Conservation (phyloP, 371 early-diverging fungal species). For the Thermomucor indicae-seudaticae region DNA sequence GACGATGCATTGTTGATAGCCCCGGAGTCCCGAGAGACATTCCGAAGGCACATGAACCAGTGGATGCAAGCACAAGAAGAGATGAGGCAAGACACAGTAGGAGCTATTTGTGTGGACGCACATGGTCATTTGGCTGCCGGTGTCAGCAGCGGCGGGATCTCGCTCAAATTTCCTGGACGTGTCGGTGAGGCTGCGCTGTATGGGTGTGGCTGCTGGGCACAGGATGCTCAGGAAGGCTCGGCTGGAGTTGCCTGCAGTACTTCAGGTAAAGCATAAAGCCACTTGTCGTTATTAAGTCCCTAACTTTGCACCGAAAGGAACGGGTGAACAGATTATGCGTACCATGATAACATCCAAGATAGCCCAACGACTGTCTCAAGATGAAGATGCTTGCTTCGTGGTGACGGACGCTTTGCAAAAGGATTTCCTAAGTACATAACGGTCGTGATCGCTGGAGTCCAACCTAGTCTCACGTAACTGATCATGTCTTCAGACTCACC, state of each 20-base stretch:
- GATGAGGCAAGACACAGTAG: conserved; percentile 76
- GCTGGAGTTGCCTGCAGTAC: conserved; percentile 65
- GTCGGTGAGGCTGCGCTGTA: conserved; percentile 83
- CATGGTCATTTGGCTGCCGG: conserved; percentile 68
- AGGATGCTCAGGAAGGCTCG: conserved; percentile 17
- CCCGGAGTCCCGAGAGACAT: conserved; percentile 11
- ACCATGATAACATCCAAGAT: conserved; percentile 60
- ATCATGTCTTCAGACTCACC: conserved; percentile 24
- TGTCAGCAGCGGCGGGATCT: conserved; percentile 87
- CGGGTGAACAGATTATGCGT: conserved; percentile 81
- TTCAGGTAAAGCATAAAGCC: conserved; percentile 32
- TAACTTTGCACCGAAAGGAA: conserved; percentile 33
- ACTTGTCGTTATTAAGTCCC: neutral
- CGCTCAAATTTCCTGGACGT: conserved; percentile 78
- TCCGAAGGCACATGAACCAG: conserved; percentile 20
- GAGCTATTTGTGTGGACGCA: conserved; percentile 74
- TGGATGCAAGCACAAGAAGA: conserved; percentile 13
- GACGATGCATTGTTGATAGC: too few species aligned
- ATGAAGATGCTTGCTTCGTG: conserved; percentile 30
- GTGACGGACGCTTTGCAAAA: conserved; percentile 17
- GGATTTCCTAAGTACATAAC: conserved; percentile 27
- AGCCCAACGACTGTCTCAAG: conserved; percentile 23
- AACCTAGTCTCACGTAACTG: conserved; percentile 4
- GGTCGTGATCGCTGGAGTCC: neutral
- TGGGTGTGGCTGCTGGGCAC: conserved; percentile 74